A percentile compares a stretch with the other conserved stretches of the same genome.
Conservation (phyloP, 345 rosid species). For the Eucalyptus microcorys region DNA sequence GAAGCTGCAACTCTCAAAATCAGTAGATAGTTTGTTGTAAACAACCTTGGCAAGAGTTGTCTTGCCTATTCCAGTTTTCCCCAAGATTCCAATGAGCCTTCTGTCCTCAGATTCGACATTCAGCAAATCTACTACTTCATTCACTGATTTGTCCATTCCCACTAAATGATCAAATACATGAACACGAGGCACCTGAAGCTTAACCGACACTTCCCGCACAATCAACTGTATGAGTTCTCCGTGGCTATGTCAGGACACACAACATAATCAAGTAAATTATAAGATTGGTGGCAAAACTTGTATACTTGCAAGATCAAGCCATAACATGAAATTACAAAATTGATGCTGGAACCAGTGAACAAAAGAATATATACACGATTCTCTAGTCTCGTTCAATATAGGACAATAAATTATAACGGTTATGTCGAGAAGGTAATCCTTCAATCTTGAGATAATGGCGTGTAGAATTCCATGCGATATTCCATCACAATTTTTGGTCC, state of each 20-base stretch:
- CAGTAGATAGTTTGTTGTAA: background rate
- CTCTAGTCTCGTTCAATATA: no score
- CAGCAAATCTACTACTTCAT: background rate
- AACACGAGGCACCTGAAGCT: background rate
- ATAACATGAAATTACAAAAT: no score
- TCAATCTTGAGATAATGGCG: no score
- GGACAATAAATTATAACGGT: no score
- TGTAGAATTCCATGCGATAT: no score
- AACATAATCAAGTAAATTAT: no score
- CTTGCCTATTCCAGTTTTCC: background rate
- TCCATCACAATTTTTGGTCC: no score
- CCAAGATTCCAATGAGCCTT: background rate
- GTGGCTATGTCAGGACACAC: background rate
- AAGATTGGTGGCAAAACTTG: no score
- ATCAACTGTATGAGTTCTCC: background rate
- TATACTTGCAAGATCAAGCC: no score
- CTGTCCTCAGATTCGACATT: fast-evolving
- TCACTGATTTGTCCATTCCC: background rate
- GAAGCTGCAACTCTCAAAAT: background rate
- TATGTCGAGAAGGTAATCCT: no score
- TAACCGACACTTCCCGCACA: background rate
- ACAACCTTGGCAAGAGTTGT: background rate
- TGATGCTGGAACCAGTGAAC: no score
- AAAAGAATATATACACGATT: no score
- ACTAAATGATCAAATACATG: background rate